Percentiles rank a stretch among this genome's conserved stretches.
These are phyloP conservation scores for Rhodomyrtus tomentosa DNA, from an alignment of 345 rosid genomes.

Conservation along the genomic window DNA sequence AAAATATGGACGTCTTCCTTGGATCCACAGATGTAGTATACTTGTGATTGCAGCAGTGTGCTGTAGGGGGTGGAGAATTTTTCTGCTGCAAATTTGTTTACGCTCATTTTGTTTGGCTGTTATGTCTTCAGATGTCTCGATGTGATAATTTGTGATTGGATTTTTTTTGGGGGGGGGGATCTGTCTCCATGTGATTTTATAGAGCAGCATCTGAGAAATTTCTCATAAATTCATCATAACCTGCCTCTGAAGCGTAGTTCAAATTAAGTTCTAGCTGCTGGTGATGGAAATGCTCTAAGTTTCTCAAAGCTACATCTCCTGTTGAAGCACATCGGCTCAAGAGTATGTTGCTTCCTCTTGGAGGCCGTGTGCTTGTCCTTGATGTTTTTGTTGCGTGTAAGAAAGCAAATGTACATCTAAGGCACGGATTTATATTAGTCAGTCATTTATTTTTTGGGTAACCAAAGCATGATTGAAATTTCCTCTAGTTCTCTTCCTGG, in stretches of 20 bases:
- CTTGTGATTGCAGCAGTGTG: not conserved
- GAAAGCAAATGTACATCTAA: not conserved
- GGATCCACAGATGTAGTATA: not conserved
- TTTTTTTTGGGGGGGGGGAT: not conserved
- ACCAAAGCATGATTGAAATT: not conserved
- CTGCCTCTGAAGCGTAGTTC: not conserved
- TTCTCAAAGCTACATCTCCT: not conserved
- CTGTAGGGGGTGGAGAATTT: not conserved
- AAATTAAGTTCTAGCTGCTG: not conserved
- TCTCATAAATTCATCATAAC: not conserved
- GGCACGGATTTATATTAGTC: not conserved
- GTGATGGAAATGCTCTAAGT: not conserved
- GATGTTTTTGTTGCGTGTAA: not conserved
- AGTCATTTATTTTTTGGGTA: not conserved
- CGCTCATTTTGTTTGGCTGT: not conserved
- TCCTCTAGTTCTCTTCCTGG: not conserved
- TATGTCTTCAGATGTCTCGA: not conserved
- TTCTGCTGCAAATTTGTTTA: not conserved
- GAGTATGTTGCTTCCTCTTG: not conserved
- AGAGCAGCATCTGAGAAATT: not conserved
- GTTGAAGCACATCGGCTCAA: not conserved
- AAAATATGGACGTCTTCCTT: not conserved
- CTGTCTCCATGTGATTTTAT: not conserved
- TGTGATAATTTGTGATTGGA: not conserved
- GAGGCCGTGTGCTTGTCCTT: not conserved